phyloP scores from a whole-genome alignment of 2,329 filamentous ascomycete species.

The Venturia pyrina region DNA sequence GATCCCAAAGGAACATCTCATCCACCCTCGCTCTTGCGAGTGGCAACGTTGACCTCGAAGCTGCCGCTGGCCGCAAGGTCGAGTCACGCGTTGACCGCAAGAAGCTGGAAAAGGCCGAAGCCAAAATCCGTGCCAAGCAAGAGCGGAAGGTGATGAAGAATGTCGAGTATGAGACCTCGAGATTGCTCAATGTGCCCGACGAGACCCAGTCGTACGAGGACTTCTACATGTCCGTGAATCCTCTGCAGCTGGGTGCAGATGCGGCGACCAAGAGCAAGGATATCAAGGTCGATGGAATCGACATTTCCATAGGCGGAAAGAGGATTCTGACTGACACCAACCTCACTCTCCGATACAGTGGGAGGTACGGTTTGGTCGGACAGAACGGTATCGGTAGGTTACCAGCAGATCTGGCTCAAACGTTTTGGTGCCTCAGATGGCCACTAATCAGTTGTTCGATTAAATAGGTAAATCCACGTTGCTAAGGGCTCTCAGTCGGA shows the following conservation, averaged over 20 bases:
- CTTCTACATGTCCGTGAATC: conserved; percentile 99
- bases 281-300: conserved; percentile 93
- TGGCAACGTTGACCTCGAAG: conserved; percentile 82
- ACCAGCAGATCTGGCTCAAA: neutral
- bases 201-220: conserved; percentile 91
- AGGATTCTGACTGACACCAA: conserved; percentile 87
- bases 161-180: conserved; percentile 93
- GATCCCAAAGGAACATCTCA: conserved; percentile 88
- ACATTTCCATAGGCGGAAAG: conserved; percentile 81
- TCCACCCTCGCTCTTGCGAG: conserved; percentile 84
- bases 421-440: conserved; percentile 47
- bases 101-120: conserved; percentile 97
- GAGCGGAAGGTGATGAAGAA: conserved; percentile 98
- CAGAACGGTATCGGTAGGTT: conserved; percentile 79
- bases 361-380: conserved; percentile 93
- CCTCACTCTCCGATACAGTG: conserved; percentile 81
- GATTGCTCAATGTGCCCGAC: conserved; percentile 72
- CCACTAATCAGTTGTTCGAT: neutral
- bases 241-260: conserved; percentile 71
- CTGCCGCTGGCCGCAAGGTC: conserved; percentile 83
- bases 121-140: conserved; percentile 96
- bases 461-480: conserved; percentile 56
- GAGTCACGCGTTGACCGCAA: conserved; percentile 97
- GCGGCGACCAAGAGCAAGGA: conserved; percentile 81
- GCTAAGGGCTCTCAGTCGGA: conserved; percentile 76